Evolutionary conservation across 495 filamentous ascomycete species (phyloP).

Genomic region (Talaromyces borbonicus): DNA sequence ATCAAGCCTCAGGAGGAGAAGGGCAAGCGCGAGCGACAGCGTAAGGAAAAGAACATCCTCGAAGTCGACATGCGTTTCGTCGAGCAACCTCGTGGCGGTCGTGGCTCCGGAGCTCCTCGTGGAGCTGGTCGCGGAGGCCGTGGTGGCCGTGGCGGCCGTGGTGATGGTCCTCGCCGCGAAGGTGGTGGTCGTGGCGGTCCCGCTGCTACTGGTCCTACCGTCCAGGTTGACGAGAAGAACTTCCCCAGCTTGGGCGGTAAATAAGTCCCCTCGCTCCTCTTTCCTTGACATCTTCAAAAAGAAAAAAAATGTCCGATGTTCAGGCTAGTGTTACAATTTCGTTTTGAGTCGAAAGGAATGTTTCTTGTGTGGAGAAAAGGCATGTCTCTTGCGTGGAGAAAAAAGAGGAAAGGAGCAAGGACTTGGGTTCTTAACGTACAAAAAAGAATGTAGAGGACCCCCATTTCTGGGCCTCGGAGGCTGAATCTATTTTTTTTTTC

Average conservation of each 20-base stretch:
- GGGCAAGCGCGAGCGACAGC: conserved; percentile 76
- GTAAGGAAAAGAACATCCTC: conserved; percentile 82
- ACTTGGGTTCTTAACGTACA: no score
- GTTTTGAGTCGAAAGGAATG: no score
- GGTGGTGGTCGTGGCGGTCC: conserved; percentile 22
- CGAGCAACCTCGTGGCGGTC: conserved; percentile 45
- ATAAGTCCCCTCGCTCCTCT: conserved; percentile 22
- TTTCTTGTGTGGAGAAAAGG: no score
- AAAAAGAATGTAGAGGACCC: no score
- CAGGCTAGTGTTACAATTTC: no score
- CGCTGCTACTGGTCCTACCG: conserved; percentile 19
- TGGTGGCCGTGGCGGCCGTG: conserved; percentile 43
- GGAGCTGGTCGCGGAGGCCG: conserved; percentile 32
- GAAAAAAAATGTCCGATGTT: no score
- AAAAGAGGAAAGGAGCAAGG: background rate
- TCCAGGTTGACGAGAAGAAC: conserved; percentile 41
- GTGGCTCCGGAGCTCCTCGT: conserved; percentile 31
- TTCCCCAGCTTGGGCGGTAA: conserved; percentile 40
- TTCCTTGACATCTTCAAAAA: no score
- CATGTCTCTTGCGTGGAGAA: no score
- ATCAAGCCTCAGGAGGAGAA: conserved; percentile 68
- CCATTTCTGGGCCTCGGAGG: no score
- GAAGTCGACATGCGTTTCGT: conserved; percentile 77
- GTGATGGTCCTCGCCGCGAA: conserved; percentile 35
- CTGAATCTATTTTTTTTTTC: no score